A percentile compares a stretch with the other conserved stretches of the same genome.
Evolutionary conservation across 441 rosid species (phyloP).

Genomic region (Iberis amara): DNA sequence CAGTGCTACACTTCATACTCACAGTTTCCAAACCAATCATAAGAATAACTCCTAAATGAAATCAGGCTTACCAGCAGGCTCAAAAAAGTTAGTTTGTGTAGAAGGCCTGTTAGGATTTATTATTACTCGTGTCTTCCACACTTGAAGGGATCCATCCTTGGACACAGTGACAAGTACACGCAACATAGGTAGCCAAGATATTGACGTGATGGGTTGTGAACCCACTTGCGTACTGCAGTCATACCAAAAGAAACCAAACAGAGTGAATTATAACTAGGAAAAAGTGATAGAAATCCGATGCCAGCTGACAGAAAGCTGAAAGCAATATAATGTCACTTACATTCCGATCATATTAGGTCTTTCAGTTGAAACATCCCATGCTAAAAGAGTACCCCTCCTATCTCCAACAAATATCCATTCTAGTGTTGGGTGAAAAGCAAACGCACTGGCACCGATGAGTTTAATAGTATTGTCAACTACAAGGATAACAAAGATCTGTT

Average conservation of each 20-base stretch:
- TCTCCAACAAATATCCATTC: slow-evolving; percentile 99
- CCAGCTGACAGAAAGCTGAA: slow-evolving; percentile 15
- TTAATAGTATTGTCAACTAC: slow-evolving; percentile 95
- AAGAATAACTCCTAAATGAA: slow-evolving; percentile 3
- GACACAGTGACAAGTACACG: slow-evolving; percentile 82
- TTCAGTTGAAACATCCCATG: slow-evolving; percentile 99
- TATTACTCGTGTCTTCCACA: slow-evolving; percentile 81
- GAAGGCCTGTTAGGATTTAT: slow-evolving; percentile 93
- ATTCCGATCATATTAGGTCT: slow-evolving; percentile 97
- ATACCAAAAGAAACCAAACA: slow-evolving; percentile 14
- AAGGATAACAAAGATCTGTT: slow-evolving; percentile 17
- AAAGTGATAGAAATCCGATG: neutral
- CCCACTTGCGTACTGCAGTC: slow-evolving; percentile 81
- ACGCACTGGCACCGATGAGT: slow-evolving; percentile 91
- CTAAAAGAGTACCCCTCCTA: slow-evolving; percentile 94
- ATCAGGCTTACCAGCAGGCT: slow-evolving; percentile 63
- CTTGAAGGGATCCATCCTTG: slow-evolving; percentile 92
- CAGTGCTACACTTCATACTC: slow-evolving; percentile 12
- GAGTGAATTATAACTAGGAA: neutral
- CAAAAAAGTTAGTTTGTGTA: slow-evolving; percentile 90
- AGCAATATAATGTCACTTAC: slow-evolving; percentile 41
- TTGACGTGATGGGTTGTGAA: slow-evolving; percentile 86
- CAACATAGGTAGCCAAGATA: slow-evolving; percentile 86
- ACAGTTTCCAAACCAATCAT: slow-evolving; percentile 14
- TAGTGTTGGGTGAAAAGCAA: slow-evolving; percentile 92